phyloP scores from a whole-genome alignment of 805 yeast genomes.

The Limtongia smithiae region DNA sequence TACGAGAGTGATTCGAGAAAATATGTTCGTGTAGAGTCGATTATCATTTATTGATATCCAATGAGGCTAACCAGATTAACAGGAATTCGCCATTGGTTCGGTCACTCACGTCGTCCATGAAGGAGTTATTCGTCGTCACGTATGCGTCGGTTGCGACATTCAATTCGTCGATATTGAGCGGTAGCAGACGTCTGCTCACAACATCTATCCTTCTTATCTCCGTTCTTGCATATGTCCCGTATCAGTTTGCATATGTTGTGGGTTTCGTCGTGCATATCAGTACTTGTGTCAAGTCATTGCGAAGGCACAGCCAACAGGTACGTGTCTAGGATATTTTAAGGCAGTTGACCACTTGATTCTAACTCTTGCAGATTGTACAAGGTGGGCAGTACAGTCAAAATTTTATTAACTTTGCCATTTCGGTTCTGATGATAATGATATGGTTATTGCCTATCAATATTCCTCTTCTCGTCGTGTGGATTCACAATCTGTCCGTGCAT shows the following conservation, averaged over 20 bases:
- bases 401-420: constrained; percentile 56
- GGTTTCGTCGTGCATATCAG: constrained; percentile 55
- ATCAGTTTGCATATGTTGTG: constrained; percentile 69
- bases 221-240: constrained; percentile 68
- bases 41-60: too few species aligned
- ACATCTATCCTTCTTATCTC: constrained; percentile 39
- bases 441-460: constrained; percentile 77
- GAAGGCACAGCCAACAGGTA: constrained; percentile 10
- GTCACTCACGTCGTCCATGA: neutral
- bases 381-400: constrained; percentile 23
- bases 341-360: too few species aligned
- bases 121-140: neutral
- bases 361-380: neutral
- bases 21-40: too few species aligned
- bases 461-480: constrained; percentile 75
- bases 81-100: neutral
- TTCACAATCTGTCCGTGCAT: constrained; percentile 69
- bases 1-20: neutral
- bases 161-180: constrained; percentile 6
- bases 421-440: constrained; percentile 62
- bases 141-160: neutral
- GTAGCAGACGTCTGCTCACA: constrained; percentile 21
- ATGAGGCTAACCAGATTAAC: too few species aligned
- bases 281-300: constrained; percentile 42
- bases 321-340: constrained; percentile 1